Conservation (phyloP, 441 rosid genomes). For the Flueggea neowawraea region DNA sequence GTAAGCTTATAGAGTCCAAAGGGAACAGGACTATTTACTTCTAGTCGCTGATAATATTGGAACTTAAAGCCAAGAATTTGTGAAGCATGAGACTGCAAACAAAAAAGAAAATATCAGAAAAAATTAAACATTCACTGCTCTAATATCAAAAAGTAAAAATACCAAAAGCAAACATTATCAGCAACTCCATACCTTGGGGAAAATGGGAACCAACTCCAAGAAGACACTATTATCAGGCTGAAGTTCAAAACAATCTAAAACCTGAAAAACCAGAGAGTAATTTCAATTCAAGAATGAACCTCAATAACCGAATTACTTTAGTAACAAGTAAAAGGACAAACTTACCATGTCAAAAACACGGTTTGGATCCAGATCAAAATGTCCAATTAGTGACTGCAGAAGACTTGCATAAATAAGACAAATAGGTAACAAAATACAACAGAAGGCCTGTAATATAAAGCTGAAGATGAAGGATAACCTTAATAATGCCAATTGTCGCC, state of each 20-base stretch:
- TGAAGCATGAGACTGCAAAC: slow-evolving; percentile 98
- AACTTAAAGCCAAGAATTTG: slow-evolving; percentile 99
- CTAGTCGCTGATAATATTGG: slow-evolving; percentile 94
- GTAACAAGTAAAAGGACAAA: slow-evolving; percentile 7
- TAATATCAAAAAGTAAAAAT: slow-evolving; percentile 5
- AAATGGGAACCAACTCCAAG: slow-evolving; percentile 90
- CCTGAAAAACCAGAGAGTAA: slow-evolving; percentile 54
- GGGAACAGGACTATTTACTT: slow-evolving; percentile 83
- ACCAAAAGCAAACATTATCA: neutral
- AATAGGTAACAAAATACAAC: slow-evolving; percentile 13
- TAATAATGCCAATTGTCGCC: slow-evolving; percentile 92
- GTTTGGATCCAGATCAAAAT: slow-evolving; percentile 99
- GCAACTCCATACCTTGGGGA: slow-evolving; percentile 74
- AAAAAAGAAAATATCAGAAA: neutral
- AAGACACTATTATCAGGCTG: slow-evolving; percentile 74
- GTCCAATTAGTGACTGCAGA: slow-evolving; percentile 98
- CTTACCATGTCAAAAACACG: slow-evolving; percentile 99
- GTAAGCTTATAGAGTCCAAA: slow-evolving; percentile 93
- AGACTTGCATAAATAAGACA: slow-evolving; percentile 25
- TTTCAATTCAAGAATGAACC: slow-evolving; percentile 23
- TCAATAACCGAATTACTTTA: slow-evolving; percentile 1
- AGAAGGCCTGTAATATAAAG: slow-evolving; percentile 8
- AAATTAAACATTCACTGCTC: neutral
- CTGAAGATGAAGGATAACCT: slow-evolving; percentile 54
- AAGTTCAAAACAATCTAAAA: slow-evolving; percentile 96